Evolutionary conservation across 164 flowering plant genomes (phyloP).

Genomic region (Dillenia turbinata): DNA sequence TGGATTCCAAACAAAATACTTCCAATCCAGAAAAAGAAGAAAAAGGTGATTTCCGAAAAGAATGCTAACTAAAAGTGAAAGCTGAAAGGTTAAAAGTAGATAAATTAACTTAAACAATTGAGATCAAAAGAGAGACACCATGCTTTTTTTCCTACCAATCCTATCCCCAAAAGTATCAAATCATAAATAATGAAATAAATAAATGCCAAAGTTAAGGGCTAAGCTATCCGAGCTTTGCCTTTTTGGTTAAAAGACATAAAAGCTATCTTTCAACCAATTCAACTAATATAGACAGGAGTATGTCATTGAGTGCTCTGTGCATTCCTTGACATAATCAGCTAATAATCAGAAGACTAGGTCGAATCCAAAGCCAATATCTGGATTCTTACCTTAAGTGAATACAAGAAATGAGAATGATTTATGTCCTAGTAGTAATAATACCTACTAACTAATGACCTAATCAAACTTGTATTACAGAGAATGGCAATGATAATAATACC

Average conservation of each 20-base stretch:
- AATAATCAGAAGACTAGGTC: constrained; percentile 20
- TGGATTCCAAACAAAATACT: constrained; percentile 32
- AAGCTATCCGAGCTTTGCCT: constrained; percentile 24
- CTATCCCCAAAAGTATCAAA: constrained; percentile 6
- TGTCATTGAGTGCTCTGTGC: constrained; percentile 33
- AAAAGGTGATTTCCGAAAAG: neutral
- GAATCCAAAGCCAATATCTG: constrained; percentile 37
- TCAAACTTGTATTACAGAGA: constrained; percentile 23
- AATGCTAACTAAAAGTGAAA: constrained; percentile 18
- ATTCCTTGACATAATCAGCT: constrained; percentile 22
- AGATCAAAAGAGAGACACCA: constrained; percentile 4
- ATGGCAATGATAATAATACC: constrained; percentile 6
- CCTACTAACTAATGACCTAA: constrained; percentile 13
- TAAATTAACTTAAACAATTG: neutral
- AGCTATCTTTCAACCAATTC: constrained; percentile 31
- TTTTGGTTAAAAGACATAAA: constrained; percentile 35
- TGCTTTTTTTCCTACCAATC: constrained; percentile 14
- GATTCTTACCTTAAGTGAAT: constrained; percentile 31
- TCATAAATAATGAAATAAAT: constrained; percentile 12
- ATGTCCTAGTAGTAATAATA: constrained; percentile 19
- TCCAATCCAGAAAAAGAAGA: constrained; percentile 13
- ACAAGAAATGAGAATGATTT: constrained; percentile 31
- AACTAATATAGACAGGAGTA: constrained; percentile 15
- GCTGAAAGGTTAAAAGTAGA: constrained; percentile 2
- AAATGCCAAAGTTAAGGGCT: constrained; percentile 21